Evolutionary conservation across 345 rosid species (phyloP), one percentile per base, ranked within the genome.

Genomic region (Arabis alpina): DNA sequence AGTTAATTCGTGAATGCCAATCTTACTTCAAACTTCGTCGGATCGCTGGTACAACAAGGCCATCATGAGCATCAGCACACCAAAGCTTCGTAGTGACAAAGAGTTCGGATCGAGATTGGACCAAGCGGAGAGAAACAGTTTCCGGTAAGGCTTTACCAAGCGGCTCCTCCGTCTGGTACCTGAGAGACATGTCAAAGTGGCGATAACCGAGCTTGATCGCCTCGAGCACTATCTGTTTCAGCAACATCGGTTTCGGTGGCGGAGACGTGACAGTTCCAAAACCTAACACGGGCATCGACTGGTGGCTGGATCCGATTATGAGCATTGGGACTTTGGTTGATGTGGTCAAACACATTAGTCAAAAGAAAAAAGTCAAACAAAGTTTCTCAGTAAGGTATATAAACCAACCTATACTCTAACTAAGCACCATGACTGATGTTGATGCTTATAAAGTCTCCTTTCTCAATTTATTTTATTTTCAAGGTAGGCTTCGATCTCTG

Each of bases 71-170:
- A 12, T 84, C 79, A 13, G 76, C 42, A 28, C 85, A 56, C 83
- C 87, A 85, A 0, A 88, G 84, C 70, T 91, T 91, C 1, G 91
- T 74, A 62, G 95, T 88, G 54, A 88, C 74, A 66, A 88, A 87
- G 25, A 91, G 60, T 1, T 86, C 85, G 12, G 82, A 75, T 10
- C 89, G 67, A 11, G 85, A 79, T 28, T 12, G 39, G 24, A 91
- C 56, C 8, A 83, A 78, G 0, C 86, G 82, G 1, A 60, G 80
- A 2, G 55, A 24, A 8, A 84, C 37, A 5, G 94, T 89, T 23
- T 82, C 91, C 0, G 56, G 53, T 2, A 91, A 27, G 8, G 89
- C 95, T 57, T 77, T 81, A 0, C 91, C 97, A 2, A 87, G 68
- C 0, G 85, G 61, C 56, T 84, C 75, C 76, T 88, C 95, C 0